Evolutionary conservation across 352 stramenopile genomes (phyloP).

Genomic region (Pythium aphanidermatum): DNA sequence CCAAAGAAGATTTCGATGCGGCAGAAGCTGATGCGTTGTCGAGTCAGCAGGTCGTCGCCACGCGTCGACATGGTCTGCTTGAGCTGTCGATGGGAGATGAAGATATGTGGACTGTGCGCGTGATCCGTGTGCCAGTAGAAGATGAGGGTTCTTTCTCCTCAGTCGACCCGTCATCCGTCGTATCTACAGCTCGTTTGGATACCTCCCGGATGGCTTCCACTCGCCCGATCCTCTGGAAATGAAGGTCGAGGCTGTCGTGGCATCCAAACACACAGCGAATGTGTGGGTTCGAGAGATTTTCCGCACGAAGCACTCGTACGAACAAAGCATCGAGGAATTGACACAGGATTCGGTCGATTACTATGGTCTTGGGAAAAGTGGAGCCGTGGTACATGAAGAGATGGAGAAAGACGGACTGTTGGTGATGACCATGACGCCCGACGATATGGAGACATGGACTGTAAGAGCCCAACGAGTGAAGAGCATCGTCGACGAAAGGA

Average conservation of each 20-base stretch:
- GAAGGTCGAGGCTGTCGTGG: background rate
- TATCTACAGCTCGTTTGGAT: constrained; percentile 6
- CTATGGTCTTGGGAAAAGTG: too few relatives aligned
- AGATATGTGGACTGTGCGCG: constrained; percentile 6
- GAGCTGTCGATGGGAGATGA: constrained; percentile 1
- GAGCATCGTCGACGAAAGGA: too few relatives aligned
- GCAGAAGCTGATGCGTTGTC: background rate
- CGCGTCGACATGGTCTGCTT: background rate
- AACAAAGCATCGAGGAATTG: constrained; percentile 1
- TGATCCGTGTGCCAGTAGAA: background rate
- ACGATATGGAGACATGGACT: too few relatives aligned
- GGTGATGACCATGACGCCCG: too few relatives aligned
- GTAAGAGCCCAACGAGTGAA: too few relatives aligned
- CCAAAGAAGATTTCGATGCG: background rate
- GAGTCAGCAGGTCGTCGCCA: too few relatives aligned
- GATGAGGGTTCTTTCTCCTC: too few relatives aligned
- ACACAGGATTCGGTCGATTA: too few relatives aligned
- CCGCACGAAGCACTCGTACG: constrained; percentile 4
- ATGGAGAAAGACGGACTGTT: background rate
- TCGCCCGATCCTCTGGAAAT: background rate
- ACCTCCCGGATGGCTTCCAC: constrained; percentile 9
- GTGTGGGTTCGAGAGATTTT: background rate
- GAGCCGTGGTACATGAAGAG: background rate
- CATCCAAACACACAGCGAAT: constrained; percentile 1
- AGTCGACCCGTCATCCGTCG: background rate